Base-by-base conservation (phyloP, 352 stramenopile genomes). In the Saprolegnia parasitica region DNA sequence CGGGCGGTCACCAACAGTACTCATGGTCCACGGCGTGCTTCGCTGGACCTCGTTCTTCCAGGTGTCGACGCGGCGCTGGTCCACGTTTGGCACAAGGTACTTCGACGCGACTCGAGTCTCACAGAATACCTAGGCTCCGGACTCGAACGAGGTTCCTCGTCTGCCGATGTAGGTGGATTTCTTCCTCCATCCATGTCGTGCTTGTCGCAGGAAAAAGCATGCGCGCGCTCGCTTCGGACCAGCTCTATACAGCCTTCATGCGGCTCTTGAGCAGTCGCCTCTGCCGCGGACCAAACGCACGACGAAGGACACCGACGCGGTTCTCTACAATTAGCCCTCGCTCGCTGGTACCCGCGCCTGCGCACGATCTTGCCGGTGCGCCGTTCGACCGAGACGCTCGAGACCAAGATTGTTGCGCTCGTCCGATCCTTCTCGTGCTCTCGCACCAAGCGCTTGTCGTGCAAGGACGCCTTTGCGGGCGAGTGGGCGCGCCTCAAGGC, bases 361-460 rank as follows among this genome's bases (percentile, higher is more conserved):
- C 23, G 54, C 68, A 76, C 23, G 62, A 73, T 15, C 45, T 8
- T 61, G n/a, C 63, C 63, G 9, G 68, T 79, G 5, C 70, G 72
- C 1, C 73, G 80, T 9, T 83, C 78, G 16, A 16, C 32, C 8
- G 52, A 58, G 8, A 16, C 8, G 8, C 75, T 76, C 4, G 45
- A 66, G 0, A 77, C 5, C n/a, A 5, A 46, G 9, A 24, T 61
- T 5, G 54, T 50, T 0, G 20, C 40, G 8, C 13, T 89, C 1
- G 88, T 95, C 67, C 84, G 11, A 71, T 56, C 0, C 74, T 80
- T 24, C 56, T 91, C 46, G 71, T 91, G 23, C 65, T 91, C 6
- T 72, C 84, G 6, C 87, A 95, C 72, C 83, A 93, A 46, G 83
- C 87, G 37, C 87, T 86, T 47, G 71, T 95, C 8, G 80, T 94